Base-by-base conservation (phyloP, 805 yeast genomes). In the Candida boleticola region DNA sequence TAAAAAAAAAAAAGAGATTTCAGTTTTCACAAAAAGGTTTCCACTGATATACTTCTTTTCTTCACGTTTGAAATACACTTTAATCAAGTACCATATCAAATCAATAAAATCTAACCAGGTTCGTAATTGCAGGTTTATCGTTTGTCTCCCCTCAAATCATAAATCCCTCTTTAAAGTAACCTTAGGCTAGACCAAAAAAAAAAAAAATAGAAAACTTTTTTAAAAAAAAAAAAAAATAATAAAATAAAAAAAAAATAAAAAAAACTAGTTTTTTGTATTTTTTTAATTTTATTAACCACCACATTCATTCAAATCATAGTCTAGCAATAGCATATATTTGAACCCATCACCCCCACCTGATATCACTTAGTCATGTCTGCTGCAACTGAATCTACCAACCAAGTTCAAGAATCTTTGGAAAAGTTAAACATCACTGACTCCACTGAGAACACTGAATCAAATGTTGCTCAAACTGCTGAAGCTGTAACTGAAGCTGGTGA, bases 351-450 rank as follows among this genome's bases (percentile, higher is more conserved):
- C 22, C 10, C 10, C 22, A 31, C 35, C 6, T 5, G 11, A 17
- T 16, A 17, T 17, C 10, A n/a, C 22, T 31, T 14, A 29, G 47
- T 37, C 43, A 60, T 61, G 61, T 59, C 66, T 47, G 57, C 62
- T 48, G 38, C 36, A 18, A 23, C 34, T 29, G 39, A 36, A 23
- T 36, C 70, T 53, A 62, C 73, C 51, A 68, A 67, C 52, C 70
- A 73, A 60, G 52, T 74, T 55, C 64, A 67, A 55, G 72, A 70
- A 58, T 65, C 73, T 43, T 61, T 74, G 60, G 77, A 73, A 54
- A 69, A 73, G 63, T 68, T 74, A 62, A 62, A 61, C 59, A 54
- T 74, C 46, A 11, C 11, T 23, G 71, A 67, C 44, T 58, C 64
- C 22, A 54, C 66, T 37, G 45, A 54, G 36, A 53, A 51, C 40